A percentile compares a stretch with the other conserved stretches of the same genome.
These are phyloP conservation scores for Chaetomium olivaceum DNA, from an alignment of 2,329 filamentous ascomycete genomes.

Conservation along the genomic window DNA sequence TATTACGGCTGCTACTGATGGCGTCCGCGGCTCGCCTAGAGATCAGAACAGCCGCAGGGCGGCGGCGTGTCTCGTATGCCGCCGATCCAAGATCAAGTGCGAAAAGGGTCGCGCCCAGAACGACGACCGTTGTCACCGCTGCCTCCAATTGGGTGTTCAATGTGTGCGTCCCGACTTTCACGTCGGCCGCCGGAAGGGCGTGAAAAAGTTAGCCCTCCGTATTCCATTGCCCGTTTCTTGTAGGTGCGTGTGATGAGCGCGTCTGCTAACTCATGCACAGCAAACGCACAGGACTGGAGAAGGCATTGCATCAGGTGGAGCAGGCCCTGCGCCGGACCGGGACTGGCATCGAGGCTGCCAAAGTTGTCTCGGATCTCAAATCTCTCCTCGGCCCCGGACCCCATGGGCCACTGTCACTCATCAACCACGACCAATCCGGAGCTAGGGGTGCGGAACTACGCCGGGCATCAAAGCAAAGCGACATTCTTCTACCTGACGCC, in stretches of 20 bases:
- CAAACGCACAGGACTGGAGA: slow-evolving; percentile 72
- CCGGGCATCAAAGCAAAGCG: slow-evolving; percentile 23
- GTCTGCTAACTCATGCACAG: slow-evolving; percentile 42
- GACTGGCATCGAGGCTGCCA: slow-evolving; percentile 47
- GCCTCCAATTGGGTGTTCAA: slow-evolving; percentile 57
- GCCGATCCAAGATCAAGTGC: slow-evolving; percentile 69
- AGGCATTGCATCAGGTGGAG: slow-evolving; percentile 72
- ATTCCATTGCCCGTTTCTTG: neutral
- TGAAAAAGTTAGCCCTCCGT: slow-evolving; percentile 62
- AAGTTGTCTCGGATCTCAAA: slow-evolving; percentile 47
- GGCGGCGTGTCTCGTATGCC: slow-evolving; percentile 46
- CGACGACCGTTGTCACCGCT: slow-evolving; percentile 60
- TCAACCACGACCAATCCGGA: slow-evolving; percentile 20
- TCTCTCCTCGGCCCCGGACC: slow-evolving; percentile 41
- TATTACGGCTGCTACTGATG: slow-evolving; percentile 18
- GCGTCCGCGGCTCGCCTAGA: slow-evolving; percentile 25
- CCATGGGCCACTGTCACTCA: slow-evolving; percentile 24
- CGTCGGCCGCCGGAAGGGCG: slow-evolving; percentile 71
- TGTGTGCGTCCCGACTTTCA: slow-evolving; percentile 73
- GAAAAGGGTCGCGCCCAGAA: slow-evolving; percentile 54
- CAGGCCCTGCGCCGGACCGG: slow-evolving; percentile 63
- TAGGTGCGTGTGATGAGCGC: neutral
- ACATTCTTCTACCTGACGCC: slow-evolving; percentile 30
- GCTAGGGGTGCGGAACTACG: slow-evolving; percentile 23
- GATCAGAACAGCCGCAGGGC: slow-evolving; percentile 33